Evolutionary conservation across 164 flowering plant species (phyloP), one percentile per base, ranked within the genome.

Genomic region (Kalanchoe fedtschenkoi): DNA sequence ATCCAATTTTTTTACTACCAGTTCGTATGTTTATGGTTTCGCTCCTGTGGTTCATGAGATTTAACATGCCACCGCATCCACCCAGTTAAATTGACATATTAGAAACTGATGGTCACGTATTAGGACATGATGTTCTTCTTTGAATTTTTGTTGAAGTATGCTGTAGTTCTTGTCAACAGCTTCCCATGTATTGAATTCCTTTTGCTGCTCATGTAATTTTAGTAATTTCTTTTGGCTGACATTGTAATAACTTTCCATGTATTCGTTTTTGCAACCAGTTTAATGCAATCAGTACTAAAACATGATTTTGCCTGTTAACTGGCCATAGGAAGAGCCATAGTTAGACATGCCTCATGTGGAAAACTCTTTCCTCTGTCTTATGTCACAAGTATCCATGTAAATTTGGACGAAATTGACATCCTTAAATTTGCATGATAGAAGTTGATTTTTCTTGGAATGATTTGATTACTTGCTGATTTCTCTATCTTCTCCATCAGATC

Each of bases 401-500:
- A 21, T 47, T 47, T 47, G 8, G 22, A n/a, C 21, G 3, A 44
- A n/a, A 2, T 44, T 10, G 24, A 44, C 51, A 7, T 5, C 51
- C 51, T n/a, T 44, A 7, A 19, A n/a, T n/a, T n/a, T n/a, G n/a
- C n/a, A n/a, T n/a, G n/a, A n/a, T n/a, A n/a, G n/a, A n/a, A n/a
- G n/a, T n/a, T n/a, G n/a, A n/a, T n/a, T n/a, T n/a, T n/a, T n/a
- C n/a, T n/a, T n/a, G n/a, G n/a, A n/a, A n/a, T n/a, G n/a, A n/a
- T n/a, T n/a, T n/a, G 17, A n/a, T 44, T 44, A 44, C 51, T 44
- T 24, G 1, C 21, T 44, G 9, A 44, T 44, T 44, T 44, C 51
- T 3, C 51, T 24, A 21, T 47, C 28, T 14, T 51, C 10, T 17
- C 11, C 54, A 26, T 51, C 80, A 93, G 98, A 93, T 90, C 72